A percentile compares a stretch with the other conserved stretches of the same genome.
These are phyloP conservation scores for Macrophomina tecta DNA, from an alignment of 2,329 filamentous ascomycete genomes.

Conservation along the genomic window DNA sequence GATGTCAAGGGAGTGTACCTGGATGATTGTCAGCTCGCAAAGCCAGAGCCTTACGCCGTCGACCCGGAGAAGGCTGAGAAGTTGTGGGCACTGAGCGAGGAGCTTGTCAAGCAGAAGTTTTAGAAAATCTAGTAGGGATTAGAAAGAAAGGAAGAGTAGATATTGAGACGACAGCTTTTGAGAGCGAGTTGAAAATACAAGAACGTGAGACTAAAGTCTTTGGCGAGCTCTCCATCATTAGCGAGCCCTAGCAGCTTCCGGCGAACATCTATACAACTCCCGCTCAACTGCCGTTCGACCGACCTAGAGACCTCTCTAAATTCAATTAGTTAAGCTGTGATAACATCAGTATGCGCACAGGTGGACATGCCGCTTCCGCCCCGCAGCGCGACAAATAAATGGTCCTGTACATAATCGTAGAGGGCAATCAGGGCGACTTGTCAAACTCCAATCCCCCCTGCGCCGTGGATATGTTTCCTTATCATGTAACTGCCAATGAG, in stretches of 20 bases:
- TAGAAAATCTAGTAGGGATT: background rate
- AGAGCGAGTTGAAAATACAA: too few relatives aligned
- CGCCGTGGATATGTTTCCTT: too few relatives aligned
- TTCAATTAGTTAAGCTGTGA: background rate
- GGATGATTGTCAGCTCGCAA: conserved; percentile 35
- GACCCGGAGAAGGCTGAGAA: conserved; percentile 36
- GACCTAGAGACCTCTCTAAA: background rate
- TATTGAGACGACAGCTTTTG: too few relatives aligned
- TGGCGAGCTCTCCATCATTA: too few relatives aligned
- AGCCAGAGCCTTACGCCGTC: conserved; percentile 33
- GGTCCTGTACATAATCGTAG: background rate
- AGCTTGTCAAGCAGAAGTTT: conserved; percentile 36
- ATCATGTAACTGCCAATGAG: too few relatives aligned
- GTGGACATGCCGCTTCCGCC: background rate
- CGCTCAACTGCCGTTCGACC: background rate
- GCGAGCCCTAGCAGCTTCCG: background rate
- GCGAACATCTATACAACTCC: background rate
- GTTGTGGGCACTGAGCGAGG: conserved; percentile 43
- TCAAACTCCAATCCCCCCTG: too few relatives aligned
- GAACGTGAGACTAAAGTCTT: too few relatives aligned
- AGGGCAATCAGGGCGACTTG: too few relatives aligned
- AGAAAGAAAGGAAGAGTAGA: too few relatives aligned
- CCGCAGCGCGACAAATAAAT: background rate
- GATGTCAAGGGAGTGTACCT: conserved; percentile 37
- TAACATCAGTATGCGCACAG: background rate